Percentiles rank a stretch among this genome's conserved stretches.
phyloP scores from a whole-genome alignment of 2,329 filamentous ascomycete species.

The Aspergillus hortae region DNA sequence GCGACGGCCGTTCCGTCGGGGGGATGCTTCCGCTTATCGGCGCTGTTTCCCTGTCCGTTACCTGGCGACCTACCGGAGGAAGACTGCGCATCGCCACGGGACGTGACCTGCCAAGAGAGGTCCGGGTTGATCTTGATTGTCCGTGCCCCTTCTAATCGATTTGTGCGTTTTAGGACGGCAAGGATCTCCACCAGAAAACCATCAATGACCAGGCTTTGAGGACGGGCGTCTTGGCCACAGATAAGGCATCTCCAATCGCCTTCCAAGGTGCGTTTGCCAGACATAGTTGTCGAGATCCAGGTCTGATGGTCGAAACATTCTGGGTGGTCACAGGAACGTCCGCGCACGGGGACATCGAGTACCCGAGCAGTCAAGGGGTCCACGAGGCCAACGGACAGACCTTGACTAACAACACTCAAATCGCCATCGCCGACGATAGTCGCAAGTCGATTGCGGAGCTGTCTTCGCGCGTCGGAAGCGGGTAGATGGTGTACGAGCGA shows the following conservation, averaged over 20 bases:
- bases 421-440: constrained; percentile 53
- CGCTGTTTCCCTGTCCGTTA: too few relatives aligned
- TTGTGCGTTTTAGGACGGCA: constrained; percentile 47
- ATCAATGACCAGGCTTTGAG: constrained; percentile 67
- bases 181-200: constrained; percentile 67
- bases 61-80: too few relatives aligned
- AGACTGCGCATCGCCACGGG: too few relatives aligned
- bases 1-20: too few relatives aligned
- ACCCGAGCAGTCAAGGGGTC: constrained; percentile 65
- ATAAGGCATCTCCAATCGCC: constrained; percentile 81
- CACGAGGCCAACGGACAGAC: constrained; percentile 60
- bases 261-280: constrained; percentile 39
- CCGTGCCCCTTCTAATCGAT: constrained; percentile 50
- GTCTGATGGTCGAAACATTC: constrained; percentile 89
- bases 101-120: constrained; percentile 61
- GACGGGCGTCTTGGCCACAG: constrained; percentile 73
- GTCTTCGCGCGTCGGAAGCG: constrained; percentile 49
- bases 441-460: constrained; percentile 55
- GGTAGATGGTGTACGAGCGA: constrained; percentile 40
- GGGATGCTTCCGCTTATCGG: too few relatives aligned
- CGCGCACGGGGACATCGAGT: constrained; percentile 69
- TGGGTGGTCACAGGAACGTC: constrained; percentile 66
- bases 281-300: constrained; percentile 65
- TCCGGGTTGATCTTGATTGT: constrained; percentile 62
- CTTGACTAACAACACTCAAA: constrained; percentile 56